Conservation (phyloP, 2,329 filamentous ascomycete species). For the Sporothrix curviconia region DNA sequence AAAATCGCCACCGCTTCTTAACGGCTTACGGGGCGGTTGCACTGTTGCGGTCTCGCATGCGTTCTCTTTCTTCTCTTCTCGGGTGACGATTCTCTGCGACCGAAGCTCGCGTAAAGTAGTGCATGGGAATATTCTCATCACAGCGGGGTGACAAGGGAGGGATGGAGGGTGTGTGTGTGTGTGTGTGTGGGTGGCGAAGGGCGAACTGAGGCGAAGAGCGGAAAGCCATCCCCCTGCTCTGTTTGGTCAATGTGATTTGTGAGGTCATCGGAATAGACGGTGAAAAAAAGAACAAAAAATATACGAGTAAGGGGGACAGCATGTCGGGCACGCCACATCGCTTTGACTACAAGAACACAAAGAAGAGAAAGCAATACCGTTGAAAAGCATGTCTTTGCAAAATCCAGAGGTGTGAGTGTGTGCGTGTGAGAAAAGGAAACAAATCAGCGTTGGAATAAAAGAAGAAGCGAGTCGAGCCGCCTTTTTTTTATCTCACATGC, state of each 20-base stretch:
- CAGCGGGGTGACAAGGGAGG: background rate
- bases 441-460: too few relatives aligned
- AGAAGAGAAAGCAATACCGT: background rate
- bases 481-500: slow-evolving; percentile 7
- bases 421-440: too few relatives aligned
- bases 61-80: background rate
- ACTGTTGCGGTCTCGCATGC: background rate
- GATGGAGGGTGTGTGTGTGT: too few relatives aligned
- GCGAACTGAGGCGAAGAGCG: too few relatives aligned
- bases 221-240: background rate
- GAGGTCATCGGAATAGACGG: slow-evolving; percentile 7
- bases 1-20: background rate
- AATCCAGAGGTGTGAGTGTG: too few relatives aligned
- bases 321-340: too few relatives aligned
- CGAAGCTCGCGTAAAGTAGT: too few relatives aligned
- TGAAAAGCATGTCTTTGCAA: background rate
- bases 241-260: slow-evolving; percentile 6
- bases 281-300: background rate
- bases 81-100: background rate
- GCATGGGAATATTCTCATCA: too few relatives aligned
- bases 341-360: background rate
- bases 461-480: background rate
- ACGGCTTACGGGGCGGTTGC: background rate
- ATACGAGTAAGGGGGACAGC: background rate
- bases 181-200: background rate